Evolutionary conservation across 2,329 filamentous ascomycete species (phyloP), one percentile per base, ranked within the genome.

Genomic region (Phaeomoniella chlamydospora): DNA sequence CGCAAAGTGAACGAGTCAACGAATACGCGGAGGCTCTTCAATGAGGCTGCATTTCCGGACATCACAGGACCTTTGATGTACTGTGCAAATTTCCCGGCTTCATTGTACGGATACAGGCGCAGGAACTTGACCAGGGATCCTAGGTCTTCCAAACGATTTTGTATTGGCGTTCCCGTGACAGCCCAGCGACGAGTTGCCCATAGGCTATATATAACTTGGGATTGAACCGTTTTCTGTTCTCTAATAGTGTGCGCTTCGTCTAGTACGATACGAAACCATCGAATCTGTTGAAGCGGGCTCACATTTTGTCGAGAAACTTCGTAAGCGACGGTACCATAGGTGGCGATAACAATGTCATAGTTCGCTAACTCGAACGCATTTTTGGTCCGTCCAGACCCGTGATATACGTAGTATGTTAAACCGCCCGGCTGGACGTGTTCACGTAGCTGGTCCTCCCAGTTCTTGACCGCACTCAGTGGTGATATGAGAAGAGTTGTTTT

Each of bases 181-280:
- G 87, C 88, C 90, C 90, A 98, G 19, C 87, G 78, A 18, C 87
- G 75, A 50, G 82, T 72, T 2, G 86, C 83, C 41, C 81, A 70
- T 2, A 96, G 65, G 14, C 74, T 72, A 44, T 85, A 87, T 14
- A 90, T 83, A 3, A 84, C 83, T 53, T 87, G 85, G 37, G 86
- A 92, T 45, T 88, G 80, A 29, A 81, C 65, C 1, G 86, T 88
- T 3, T 68, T 72, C 43, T 83, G 79, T 47, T 92, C 88, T 16
- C 90, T 82, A 44, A 98, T 96, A 57, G 82, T 82, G 54, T 98
- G 90, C 1, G 87, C 90, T 58, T 98, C 88, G 44, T 96, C 88
- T 1, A 96, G 70, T 1, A 94, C 85, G 37, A 96, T 81, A 14
- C 88, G 80, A 54, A 94, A 94, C 82, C 87, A 93, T 41, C 85